Evolutionary conservation across 2,329 filamentous ascomycete species (phyloP), one percentile per base, ranked within the genome.

Genomic region (Myriosclerotinia curreyana): DNA sequence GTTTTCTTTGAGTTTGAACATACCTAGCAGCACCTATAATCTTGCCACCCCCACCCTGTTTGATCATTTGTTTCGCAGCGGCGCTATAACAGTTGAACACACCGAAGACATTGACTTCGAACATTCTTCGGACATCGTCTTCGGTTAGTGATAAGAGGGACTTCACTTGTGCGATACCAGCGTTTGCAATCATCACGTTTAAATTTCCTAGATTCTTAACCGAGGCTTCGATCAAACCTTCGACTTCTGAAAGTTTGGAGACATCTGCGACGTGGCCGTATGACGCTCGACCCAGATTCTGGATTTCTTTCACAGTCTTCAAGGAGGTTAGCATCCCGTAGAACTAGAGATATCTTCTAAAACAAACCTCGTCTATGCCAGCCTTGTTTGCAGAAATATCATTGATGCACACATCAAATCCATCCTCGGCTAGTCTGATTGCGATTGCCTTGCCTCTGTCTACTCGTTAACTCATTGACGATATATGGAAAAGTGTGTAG

Each of bases 341-440:
- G 5, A 34, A 1, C 1, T 8, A 42, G 20, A 34, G 51, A 44
- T 5, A 15, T 38, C 11, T 46, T 55, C 38, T 1, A 17, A 54
- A 49, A 69, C 8, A 25, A 66, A 81, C 78, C 28, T 81, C 78
- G 60, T 86, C 80, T 66, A 83, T 82, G 1, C 77, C 80, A 5
- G 78, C 68, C 59, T 80, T 74, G 67, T 87, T 84, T 17, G 80
- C 77, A 36, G 77, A 68, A 20, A 89, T 76, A 68, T 89, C 86
- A 71, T 88, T 89, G 67, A 90, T 77, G 70, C 84, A 87, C 58
- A 90, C 78, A 68, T 85, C 79, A 75, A 89, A 90, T 62, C 86
- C 86, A 66, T 89, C 87, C 28, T 79, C 75, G 7, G 86, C 86
- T 20, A 90, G 79, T 3, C 86, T 83, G 9, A 87, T 75, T 22